Percentiles rank a stretch among this genome's conserved stretches.
phyloP scores from a whole-genome alignment of 495 filamentous ascomycete species.

The Entonaema liquescens region DNA sequence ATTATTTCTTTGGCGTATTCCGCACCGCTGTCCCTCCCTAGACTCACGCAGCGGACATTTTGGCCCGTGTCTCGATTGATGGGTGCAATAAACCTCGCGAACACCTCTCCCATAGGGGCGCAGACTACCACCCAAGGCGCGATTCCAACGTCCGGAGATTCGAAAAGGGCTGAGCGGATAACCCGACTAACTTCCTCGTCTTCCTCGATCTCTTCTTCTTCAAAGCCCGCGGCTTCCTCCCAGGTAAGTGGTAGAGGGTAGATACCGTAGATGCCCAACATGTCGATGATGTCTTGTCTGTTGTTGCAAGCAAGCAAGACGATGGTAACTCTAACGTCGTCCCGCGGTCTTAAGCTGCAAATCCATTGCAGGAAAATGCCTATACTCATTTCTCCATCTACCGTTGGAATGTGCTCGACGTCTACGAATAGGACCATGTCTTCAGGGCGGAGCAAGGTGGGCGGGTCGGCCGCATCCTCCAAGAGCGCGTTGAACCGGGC shows the following conservation, averaged over 20 bases:
- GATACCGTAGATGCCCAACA: neutral
- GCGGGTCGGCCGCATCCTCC: neutral
- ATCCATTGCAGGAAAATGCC: neutral
- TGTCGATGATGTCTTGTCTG: neutral
- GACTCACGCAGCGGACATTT: neutral
- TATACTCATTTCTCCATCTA: neutral
- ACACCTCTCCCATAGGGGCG: neutral
- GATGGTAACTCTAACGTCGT: neutral
- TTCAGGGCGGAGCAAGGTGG: neutral
- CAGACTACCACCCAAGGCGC: neutral
- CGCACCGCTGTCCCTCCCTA: neutral
- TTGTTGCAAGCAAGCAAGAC: neutral
- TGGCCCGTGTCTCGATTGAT: neutral
- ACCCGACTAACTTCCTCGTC: neutral
- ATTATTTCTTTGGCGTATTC: neutral
- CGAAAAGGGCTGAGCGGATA: neutral
- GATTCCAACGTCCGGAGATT: neutral
- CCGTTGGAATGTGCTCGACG: neutral
- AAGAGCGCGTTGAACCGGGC: neutral
- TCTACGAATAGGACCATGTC: neutral
- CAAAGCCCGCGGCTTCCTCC: neutral
- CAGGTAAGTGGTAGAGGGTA: neutral
- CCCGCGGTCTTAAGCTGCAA: neutral
- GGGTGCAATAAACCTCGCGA: neutral
- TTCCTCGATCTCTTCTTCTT: neutral